Conservation (phyloP, 352 stramenopile species). For the Plasmopara muralis region DNA sequence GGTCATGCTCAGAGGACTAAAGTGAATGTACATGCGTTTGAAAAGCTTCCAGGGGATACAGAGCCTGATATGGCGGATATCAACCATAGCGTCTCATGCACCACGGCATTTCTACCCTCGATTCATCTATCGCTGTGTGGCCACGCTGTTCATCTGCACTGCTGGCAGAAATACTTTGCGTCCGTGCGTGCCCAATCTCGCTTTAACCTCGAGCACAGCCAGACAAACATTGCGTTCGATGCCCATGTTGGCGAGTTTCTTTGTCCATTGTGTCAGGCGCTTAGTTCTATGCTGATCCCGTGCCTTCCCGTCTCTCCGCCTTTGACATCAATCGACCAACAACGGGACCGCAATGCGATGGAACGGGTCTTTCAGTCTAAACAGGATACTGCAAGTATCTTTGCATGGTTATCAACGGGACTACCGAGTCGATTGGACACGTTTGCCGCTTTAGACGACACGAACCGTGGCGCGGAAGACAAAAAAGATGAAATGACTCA, state of each 20-base stretch:
- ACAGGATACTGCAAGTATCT: conserved; percentile 57
- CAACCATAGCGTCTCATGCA: conserved; percentile 10
- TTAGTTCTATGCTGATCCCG: conserved; percentile 88
- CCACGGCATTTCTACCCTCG: conserved; percentile 42
- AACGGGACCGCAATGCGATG: conserved; percentile 54
- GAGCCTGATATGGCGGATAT: conserved; percentile 17
- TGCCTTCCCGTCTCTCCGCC: conserved; percentile 55
- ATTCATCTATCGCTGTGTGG: conserved; percentile 82
- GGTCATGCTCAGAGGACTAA: conserved; percentile 68
- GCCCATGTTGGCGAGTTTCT: conserved; percentile 83
- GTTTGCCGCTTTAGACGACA: conserved; percentile 32
- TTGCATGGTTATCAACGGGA: conserved; percentile 51
- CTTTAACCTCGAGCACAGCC: conserved; percentile 62
- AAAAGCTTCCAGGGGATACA: conserved; percentile 37
- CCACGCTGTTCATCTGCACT: conserved; percentile 86
- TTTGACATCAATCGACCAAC: conserved; percentile 48
- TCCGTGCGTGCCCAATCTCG: conserved; percentile 68
- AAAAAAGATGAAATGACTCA: conserved; percentile 14
- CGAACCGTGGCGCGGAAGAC: conserved; percentile 24
- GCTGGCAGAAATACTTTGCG: conserved; percentile 87
- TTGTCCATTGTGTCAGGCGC: conserved; percentile 85
- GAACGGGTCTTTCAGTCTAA: conserved; percentile 70
- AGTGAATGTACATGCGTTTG: conserved; percentile 41
- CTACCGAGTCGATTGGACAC: conserved; percentile 38
- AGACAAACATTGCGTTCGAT: conserved; percentile 82